Evolutionary conservation across 1,284 basidiomycete species (phyloP), one percentile per base, ranked within the genome.

Genomic region (Filobasidium uniguttulatum): DNA sequence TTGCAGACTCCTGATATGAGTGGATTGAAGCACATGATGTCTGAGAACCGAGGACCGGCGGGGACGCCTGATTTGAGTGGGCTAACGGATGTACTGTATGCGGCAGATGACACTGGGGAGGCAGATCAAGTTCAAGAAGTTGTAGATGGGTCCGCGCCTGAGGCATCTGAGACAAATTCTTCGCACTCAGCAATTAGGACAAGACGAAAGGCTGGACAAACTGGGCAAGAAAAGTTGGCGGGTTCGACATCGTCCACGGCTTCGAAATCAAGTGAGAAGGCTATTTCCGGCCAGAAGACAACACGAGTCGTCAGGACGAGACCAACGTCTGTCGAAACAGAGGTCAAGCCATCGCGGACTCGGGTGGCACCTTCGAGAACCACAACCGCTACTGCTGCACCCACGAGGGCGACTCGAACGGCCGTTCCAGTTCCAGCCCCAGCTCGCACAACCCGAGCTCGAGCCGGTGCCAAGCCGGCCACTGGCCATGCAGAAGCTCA

Each of bases 1-100:
- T n/a, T n/a, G n/a, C 31, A 33, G 31, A 46, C 44, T 9, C 44
- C 44, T 14, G 44, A 31, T n/a, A 46, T 46, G 44, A 15, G 10
- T 9, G 31, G 29, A 9, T 22, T 46, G 3, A 46, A 46, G 20
- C 44, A 46, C 30, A 46, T 46, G 44, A 19, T 33, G 29, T 12
- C 44, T 14, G 30, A 10, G 22, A 33, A 33, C n/a, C 28, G 17
- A 17, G 19, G 29, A 19, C 29, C 30, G 10, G 17, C 4, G 22
- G 15, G 29, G 5, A 46, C 44, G 15, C 44, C 44, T 10, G 30
- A 46, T 31, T 12, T 33, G 25, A n/a, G n/a, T 14, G 40, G 40
- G 4, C 14, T 43, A n/a, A 12, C 26, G 40, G 40, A 43, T 26
- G 40, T 43, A 10, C 20, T 43, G 25, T 43, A 43, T 26, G 14